Evolutionary conservation across 768 basidiomycete species (phyloP), one percentile per base, ranked within the genome.

Genomic region (Psilocybe cubensis): DNA sequence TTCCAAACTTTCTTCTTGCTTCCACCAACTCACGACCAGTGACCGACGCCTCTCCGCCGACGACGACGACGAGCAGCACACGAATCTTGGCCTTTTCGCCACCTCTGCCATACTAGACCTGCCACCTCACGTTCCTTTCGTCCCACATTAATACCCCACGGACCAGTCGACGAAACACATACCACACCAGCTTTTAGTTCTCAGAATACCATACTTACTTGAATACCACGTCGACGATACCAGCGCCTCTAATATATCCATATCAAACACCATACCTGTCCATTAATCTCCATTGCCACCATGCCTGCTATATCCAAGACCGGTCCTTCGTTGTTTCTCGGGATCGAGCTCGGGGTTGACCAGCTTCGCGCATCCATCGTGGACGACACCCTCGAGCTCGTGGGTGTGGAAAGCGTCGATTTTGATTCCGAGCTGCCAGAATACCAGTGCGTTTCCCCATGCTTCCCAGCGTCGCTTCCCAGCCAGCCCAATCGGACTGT

Each of bases 271-370:
- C 46, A 44, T 41, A 35, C 43, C 46, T 46, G 47, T 18, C 41
- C 54, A 58, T 44, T 25, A 17, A 46, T 18, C 49, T 29, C 45
- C 48, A 50, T 50, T 28, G 35, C 25, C 54, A 59, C 29, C 68
- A 77, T 82, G 79, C 78, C 79, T 59, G 72, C 74, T 55, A 62
- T 70, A 63, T 70, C 76, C 38, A 80, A 82, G 71, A 70, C 74
- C 18, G 76, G 76, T 56, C 76, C 77, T 45, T 72, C 76, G 52
- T 81, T 91, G 63, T 94, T 93, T 74, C 85, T 95, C 40, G 93
- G 92, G 57, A 82, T 95, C 69, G 92, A 94, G 76, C 83, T 94
- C 52, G 87, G 89, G 3, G 87, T 87, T 31, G 92, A 94, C 78
- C 89, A 92, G 73, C 75, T 94, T 42, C 84, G 91, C 47, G 92